Conservation (phyloP, 1,139 yeast genomes). For the Yamadazyma atlantica region DNA sequence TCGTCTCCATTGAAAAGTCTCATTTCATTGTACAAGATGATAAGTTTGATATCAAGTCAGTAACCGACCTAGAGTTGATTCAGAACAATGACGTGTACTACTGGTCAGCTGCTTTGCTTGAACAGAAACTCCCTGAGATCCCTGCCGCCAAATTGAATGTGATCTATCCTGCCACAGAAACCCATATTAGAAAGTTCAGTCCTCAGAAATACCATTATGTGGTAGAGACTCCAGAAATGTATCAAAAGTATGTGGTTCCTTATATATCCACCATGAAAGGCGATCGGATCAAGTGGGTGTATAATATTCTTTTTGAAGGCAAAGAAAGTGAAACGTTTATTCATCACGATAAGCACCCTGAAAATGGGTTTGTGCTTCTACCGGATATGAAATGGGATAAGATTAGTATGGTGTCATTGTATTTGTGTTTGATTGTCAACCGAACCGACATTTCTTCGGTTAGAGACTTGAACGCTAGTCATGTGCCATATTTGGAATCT, state of each 20-base stretch:
- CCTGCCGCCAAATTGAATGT: slow-evolving; percentile 76
- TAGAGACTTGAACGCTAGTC: slow-evolving; percentile 66
- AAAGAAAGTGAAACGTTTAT: slow-evolving; percentile 82
- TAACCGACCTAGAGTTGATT: slow-evolving; percentile 42
- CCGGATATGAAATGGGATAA: slow-evolving; percentile 97
- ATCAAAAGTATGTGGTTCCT: slow-evolving; percentile 61
- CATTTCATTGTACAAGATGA: slow-evolving; percentile 44
- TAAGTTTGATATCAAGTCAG: slow-evolving; percentile 16
- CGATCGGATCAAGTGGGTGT: slow-evolving; percentile 83
- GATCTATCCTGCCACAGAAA: slow-evolving; percentile 86
- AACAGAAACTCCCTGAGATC: slow-evolving; percentile 41
- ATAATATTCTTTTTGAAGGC: slow-evolving; percentile 77
- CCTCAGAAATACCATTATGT: slow-evolving; percentile 59
- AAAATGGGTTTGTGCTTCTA: slow-evolving; percentile 57
- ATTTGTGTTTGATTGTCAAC: slow-evolving; percentile 75
- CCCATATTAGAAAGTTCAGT: slow-evolving; percentile 75
- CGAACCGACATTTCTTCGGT: slow-evolving; percentile 70
- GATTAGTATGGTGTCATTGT: slow-evolving; percentile 62
- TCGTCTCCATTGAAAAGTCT: slow-evolving; percentile 72
- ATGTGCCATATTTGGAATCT: slow-evolving; percentile 54
- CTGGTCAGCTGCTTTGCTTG: slow-evolving; percentile 66
- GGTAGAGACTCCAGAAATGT: slow-evolving; percentile 79
- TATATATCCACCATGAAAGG: slow-evolving; percentile 79
- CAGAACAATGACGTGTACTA: slow-evolving; percentile 79
- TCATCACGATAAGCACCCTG: slow-evolving; percentile 56